Base-by-base conservation (phyloP, 2,329 filamentous ascomycete genomes). In the Ophiostoma sp. region DNA sequence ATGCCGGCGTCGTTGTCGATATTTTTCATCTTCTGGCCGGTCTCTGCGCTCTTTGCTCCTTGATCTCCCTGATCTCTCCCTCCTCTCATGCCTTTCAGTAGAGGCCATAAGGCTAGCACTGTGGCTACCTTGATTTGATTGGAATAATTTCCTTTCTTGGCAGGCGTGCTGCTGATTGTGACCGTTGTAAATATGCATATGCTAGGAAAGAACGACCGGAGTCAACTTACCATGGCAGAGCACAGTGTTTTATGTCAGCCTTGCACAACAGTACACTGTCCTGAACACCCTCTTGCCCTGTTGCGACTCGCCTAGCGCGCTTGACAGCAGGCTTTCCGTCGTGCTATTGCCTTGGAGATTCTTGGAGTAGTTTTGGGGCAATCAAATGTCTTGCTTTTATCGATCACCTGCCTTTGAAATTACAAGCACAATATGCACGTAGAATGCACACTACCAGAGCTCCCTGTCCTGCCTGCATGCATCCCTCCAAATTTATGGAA, bases 311-410 rank as follows among this genome's bases (percentile, higher is more conserved):
- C 13, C 57, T 62, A 33, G 57, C 57, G 57, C 57, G 27, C 27
- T 33, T 33, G n/a, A 62, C 57, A 62, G 13, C 27, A 62, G 11
- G 52, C 7, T 57, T 57, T 57, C 52, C 8, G 57, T 33, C 57
- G 23, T 62, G 57, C 15, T 27, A 27, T 57, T 27, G 52, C 23
- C 52, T 57, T 57, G 52, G 52, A 15, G 52, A 57, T 57, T 57
- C n/a, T 57, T 57, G 52, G 52, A 27, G 52, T 27, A 52, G n/a
- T 48, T 17, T n/a, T 57, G 52, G 52, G 52, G 52, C 52, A 57
- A 57, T 57, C 52, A 57, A 13, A 57, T 57, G 52, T 57, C 52
- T 57, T 57, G 57, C 57, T 17, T 62, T 62, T 57, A 57, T 33
- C 27, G 57, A 62, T 62, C 57, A 62, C 57, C 57, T 65, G 35